These are phyloP conservation scores for Mycosphaerelloides madeirae DNA, from an alignment of 2,329 filamentous ascomycete species.

Conservation along the genomic window DNA sequence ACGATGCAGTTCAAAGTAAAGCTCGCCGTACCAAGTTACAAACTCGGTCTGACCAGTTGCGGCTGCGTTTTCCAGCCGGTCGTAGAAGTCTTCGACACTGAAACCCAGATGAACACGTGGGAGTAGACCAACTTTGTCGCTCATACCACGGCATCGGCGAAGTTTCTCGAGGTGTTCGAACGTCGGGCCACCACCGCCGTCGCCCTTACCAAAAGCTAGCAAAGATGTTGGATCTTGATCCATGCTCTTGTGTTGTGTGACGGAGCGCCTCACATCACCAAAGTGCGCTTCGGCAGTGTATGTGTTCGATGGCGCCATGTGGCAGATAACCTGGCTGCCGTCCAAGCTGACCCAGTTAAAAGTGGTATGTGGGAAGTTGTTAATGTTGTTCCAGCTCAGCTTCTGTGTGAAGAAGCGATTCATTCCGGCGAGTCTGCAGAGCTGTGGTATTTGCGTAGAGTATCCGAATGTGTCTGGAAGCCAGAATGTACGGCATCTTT, in stretches of 20 bases:
- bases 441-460: slow-evolving; percentile 86
- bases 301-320: slow-evolving; percentile 94
- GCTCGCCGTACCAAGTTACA: slow-evolving; percentile 94
- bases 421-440: slow-evolving; percentile 94
- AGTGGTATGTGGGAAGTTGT: slow-evolving; percentile 96
- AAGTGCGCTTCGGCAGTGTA: slow-evolving; percentile 95
- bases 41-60: slow-evolving; percentile 59
- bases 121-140: slow-evolving; percentile 75
- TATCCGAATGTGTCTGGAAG: slow-evolving; percentile 98
- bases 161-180: slow-evolving; percentile 94
- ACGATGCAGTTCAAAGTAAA: slow-evolving; percentile 96
- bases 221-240: slow-evolving; percentile 87
- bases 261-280: slow-evolving; percentile 84
- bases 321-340: slow-evolving; percentile 92
- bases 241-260: slow-evolving; percentile 91
- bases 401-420: slow-evolving; percentile 96
- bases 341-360: slow-evolving; percentile 98
- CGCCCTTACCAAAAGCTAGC: slow-evolving; percentile 92
- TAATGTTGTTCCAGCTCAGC: slow-evolving; percentile 99
- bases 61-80: slow-evolving; percentile 73
- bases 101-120: slow-evolving; percentile 84
- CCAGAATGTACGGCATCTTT: slow-evolving; percentile 90
- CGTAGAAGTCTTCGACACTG: slow-evolving; percentile 93
- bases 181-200: slow-evolving; percentile 91
- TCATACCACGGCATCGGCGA: slow-evolving; percentile 82